Evolutionary conservation across 306 rosid genomes (phyloP), one percentile per base, ranked within the genome.

Genomic region (Pterocarpus macrocarpus): DNA sequence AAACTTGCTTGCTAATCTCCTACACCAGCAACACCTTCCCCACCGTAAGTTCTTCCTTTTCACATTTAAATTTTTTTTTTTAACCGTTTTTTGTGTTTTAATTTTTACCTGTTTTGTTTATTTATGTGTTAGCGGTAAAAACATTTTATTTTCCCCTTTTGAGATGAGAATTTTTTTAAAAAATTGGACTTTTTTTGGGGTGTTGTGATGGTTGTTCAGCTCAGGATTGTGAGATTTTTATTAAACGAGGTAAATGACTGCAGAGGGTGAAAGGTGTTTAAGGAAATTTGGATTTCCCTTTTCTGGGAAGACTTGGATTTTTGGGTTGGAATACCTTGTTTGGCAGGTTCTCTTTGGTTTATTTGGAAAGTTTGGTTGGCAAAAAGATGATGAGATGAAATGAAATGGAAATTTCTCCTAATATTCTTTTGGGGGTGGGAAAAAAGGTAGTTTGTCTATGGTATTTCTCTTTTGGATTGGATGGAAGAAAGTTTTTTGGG

Each of bases 11-110:
- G 90, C 89, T 96, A 22, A 96, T 96, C 81, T 96, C 98, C 78
- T 96, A 96, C 71, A 96, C 99, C 81, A 96, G 99, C 92, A 96
- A 96, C 85, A 93, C 99, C 83, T 96, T 96, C 82, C 99, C 99
- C 71, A 96, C 99, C 55, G 98, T 96, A 45, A 86, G 94, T 75
- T 73, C 39, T 47, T 13, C 56, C 6, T 33, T 3, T 5, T 50
- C 7, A 9, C 3, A 35, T 5, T 3, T 11, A 12, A 12, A 1
- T 12, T 13, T 8, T 12, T 1, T 16, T 16, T 12, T 62, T 1
- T n/a, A n/a, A 3, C 8, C 36, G 2, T 35, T 35, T 35, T 44
- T 14, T 8, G 5, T 49, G 56, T 50, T 52, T 52, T 13, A 52
- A 52, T 13, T 52, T 4, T 15, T 52, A 9, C 53, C 15, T 12